phyloP scores from a whole-genome alignment of 2,329 filamentous ascomycete species.

The Colletotrichum incanum region DNA sequence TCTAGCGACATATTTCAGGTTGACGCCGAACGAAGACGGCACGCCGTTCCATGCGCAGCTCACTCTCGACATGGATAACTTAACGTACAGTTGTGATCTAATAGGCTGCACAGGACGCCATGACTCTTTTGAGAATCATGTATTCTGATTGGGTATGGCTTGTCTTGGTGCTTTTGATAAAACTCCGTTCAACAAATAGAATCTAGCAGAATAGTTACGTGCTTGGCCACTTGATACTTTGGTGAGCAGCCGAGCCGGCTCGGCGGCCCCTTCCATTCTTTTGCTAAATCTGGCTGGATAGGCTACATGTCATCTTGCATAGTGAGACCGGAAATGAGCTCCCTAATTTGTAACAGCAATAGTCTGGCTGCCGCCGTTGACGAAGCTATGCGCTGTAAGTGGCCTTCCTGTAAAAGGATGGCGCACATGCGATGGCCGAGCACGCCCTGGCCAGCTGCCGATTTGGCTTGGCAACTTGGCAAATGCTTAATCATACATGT shows the following conservation, averaged over 20 bases:
- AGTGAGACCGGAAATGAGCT: neutral
- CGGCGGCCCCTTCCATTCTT: neutral
- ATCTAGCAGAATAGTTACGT: no score
- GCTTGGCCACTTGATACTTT: neutral
- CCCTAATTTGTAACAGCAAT: neutral
- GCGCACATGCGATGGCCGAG: neutral
- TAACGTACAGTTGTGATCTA: constrained; percentile 15
- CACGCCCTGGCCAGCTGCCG: constrained; percentile 8
- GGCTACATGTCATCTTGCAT: neutral
- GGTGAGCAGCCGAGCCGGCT: no score
- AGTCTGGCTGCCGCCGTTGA: neutral
- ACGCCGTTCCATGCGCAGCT: constrained; percentile 6
- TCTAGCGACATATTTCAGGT: constrained; percentile 32
- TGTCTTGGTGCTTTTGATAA: no score
- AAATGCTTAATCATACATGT: constrained; percentile 11
- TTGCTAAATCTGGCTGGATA: neutral
- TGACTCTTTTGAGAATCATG: neutral
- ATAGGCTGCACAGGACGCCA: constrained; percentile 21
- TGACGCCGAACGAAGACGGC: constrained; percentile 28
- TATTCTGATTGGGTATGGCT: neutral
- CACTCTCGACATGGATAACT: constrained; percentile 30
- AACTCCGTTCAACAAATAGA: no score
- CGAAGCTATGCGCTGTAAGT: neutral
- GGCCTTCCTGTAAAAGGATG: constrained; percentile 25
- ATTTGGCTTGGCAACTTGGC: constrained; percentile 34